phyloP scores from a whole-genome alignment of 139 green algal genomes.

The Limnomonas spitsbergensis region DNA sequence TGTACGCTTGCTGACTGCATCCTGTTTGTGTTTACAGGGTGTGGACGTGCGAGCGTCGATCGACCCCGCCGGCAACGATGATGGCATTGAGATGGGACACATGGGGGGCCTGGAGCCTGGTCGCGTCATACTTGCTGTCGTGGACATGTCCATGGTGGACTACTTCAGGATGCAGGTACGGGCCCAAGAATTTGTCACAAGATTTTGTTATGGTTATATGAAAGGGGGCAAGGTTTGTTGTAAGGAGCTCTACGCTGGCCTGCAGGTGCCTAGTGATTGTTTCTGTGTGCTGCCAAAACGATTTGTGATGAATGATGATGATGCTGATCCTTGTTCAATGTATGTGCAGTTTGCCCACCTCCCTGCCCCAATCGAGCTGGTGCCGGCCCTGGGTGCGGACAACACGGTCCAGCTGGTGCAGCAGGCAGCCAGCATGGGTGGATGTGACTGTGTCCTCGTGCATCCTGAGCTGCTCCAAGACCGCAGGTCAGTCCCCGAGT shows the following conservation, averaged over 20 bases:
- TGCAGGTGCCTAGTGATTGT: too few species aligned
- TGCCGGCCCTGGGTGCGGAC: constrained; percentile 40
- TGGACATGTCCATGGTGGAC: constrained; percentile 45
- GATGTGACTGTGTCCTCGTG: constrained; percentile 48
- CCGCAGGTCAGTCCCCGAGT: not conserved
- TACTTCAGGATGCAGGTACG: constrained; percentile 40
- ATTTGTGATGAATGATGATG: not conserved
- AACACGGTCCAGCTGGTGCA: constrained; percentile 34
- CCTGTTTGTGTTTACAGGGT: constrained; percentile 27
- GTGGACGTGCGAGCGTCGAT: constrained; percentile 42
- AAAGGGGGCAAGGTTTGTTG: too few species aligned
- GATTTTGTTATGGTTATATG: not conserved
- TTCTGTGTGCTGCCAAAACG: not conserved
- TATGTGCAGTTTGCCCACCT: constrained; percentile 40
- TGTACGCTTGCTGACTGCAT: too few species aligned
- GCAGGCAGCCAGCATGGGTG: constrained; percentile 40
- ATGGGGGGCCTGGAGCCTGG: constrained; percentile 16
- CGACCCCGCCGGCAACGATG: not conserved
- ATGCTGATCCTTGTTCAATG: too few species aligned
- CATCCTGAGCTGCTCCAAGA: constrained; percentile 52
- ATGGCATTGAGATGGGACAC: constrained; percentile 21
- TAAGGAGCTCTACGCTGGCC: too few species aligned
- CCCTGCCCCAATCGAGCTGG: constrained; percentile 40
- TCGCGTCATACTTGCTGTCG: constrained; percentile 46
- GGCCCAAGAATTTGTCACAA: not conserved